Percentiles rank a stretch among this genome's conserved stretches.
phyloP scores from a whole-genome alignment of 2,329 filamentous ascomycete genomes.

The Claviceps pazoutovae region DNA sequence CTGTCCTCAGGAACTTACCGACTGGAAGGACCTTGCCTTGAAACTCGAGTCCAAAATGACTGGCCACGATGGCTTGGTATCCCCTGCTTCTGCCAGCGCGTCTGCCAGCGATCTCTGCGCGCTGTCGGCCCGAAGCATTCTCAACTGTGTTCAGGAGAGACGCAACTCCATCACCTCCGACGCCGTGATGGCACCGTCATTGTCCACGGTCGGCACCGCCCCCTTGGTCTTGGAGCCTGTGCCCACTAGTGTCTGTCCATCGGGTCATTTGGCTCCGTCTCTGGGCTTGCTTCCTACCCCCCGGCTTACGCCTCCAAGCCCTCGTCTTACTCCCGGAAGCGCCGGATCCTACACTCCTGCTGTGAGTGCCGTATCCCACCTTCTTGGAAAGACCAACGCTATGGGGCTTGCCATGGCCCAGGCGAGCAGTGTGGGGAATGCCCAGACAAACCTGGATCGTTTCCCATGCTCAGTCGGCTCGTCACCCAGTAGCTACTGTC shows the following conservation, averaged over 20 bases:
- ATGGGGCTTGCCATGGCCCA: constrained; percentile 50
- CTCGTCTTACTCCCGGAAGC: constrained; percentile 39
- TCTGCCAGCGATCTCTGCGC: constrained; percentile 22
- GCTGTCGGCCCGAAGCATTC: constrained; percentile 28
- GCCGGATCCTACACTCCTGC: constrained; percentile 46
- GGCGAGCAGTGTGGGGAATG: constrained; percentile 28
- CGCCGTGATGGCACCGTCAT: constrained; percentile 24
- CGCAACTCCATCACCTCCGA: constrained; percentile 21
- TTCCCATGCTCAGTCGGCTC: constrained; percentile 33
- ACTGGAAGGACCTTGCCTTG: constrained; percentile 47
- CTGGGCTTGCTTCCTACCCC: constrained; percentile 44
- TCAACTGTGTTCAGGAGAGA: constrained; percentile 28
- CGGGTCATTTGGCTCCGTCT: constrained; percentile 33
- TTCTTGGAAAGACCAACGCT: constrained; percentile 36
- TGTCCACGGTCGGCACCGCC: constrained; percentile 25
- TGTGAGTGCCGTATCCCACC: constrained; percentile 37
- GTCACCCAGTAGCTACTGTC: constrained; percentile 36
- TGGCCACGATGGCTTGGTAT: constrained; percentile 41
- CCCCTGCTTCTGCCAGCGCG: constrained; percentile 16
- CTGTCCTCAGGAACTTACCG: constrained; percentile 32
- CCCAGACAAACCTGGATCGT: constrained; percentile 36
- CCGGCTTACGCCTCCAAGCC: constrained; percentile 45
- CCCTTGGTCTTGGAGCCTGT: constrained; percentile 34
- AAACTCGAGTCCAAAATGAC: constrained; percentile 42
- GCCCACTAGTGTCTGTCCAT: constrained; percentile 28